phyloP scores from a whole-genome alignment of 1,284 basidiomycete species.

The Fomitiporia mediterranea region DNA sequence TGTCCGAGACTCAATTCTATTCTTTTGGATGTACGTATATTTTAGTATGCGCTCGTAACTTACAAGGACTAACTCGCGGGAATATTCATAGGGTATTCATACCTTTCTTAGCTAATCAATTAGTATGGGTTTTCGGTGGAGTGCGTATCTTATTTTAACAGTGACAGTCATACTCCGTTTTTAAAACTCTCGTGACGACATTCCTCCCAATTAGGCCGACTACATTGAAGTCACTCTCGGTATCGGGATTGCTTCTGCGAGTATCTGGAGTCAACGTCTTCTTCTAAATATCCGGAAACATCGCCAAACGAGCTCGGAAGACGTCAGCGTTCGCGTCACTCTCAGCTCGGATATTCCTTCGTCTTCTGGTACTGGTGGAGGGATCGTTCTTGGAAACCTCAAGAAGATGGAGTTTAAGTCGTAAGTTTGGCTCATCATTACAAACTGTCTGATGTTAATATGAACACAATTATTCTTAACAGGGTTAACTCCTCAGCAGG shows the following conservation, averaged over 20 bases:
- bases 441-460: neutral
- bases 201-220: neutral
- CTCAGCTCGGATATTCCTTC: neutral
- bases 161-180: too few relatives aligned
- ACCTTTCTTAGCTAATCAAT: slow-evolving; percentile 3
- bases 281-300: slow-evolving; percentile 6
- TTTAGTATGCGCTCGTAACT: neutral
- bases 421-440: neutral
- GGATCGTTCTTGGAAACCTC: neutral
- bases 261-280: slow-evolving; percentile 14
- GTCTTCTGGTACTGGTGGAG: neutral
- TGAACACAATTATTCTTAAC: too few relatives aligned
- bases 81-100: slow-evolving; percentile 1
- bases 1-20: neutral
- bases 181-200: neutral
- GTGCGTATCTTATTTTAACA: neutral
- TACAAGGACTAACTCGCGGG: too few relatives aligned
- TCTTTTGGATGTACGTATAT: neutral
- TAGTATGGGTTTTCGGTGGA: slow-evolving; percentile 6
- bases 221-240: slow-evolving; percentile 11
- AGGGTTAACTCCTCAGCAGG: too few relatives aligned
- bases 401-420: neutral
- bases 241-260: slow-evolving; percentile 2
- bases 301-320: neutral
- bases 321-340: neutral